Conservation (phyloP, 257 asterid genomes). For the Linderniella brevidens region DNA sequence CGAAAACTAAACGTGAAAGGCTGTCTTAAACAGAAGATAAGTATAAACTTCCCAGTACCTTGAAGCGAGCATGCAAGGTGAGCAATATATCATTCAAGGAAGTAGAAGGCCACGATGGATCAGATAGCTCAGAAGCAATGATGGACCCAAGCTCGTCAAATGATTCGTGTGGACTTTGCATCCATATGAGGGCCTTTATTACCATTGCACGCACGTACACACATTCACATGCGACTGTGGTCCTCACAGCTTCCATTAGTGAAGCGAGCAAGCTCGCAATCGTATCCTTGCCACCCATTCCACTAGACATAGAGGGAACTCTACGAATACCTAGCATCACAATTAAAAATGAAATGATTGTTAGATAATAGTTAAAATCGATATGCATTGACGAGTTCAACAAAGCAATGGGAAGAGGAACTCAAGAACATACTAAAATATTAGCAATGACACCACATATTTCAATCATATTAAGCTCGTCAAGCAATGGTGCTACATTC, state of each 20-base stretch:
- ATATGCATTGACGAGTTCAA: too few relatives aligned
- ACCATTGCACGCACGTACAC: constrained; percentile 98
- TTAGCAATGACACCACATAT: not conserved
- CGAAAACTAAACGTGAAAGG: not conserved
- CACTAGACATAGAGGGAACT: constrained; percentile 57
- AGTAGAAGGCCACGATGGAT: constrained; percentile 94
- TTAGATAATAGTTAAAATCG: too few relatives aligned
- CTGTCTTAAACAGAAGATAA: constrained; percentile 1
- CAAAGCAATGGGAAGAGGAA: too few relatives aligned
- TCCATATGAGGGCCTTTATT: constrained; percentile 96
- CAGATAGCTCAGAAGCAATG: constrained; percentile 92
- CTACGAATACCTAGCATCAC: constrained; percentile 45
- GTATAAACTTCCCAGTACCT: constrained; percentile 32
- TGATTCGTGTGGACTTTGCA: constrained; percentile 96
- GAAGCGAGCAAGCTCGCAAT: constrained; percentile 89
- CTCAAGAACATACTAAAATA: too few relatives aligned
- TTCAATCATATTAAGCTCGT: not conserved
- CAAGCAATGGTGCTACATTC: too few relatives aligned
- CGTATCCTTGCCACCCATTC: constrained; percentile 66
- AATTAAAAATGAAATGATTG: constrained; percentile 2
- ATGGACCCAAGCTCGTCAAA: constrained; percentile 93
- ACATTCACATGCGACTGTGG: constrained; percentile 98
- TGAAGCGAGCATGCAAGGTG: constrained; percentile 97
- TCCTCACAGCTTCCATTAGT: constrained; percentile 92
- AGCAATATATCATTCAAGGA: constrained; percentile 72